Percentiles rank a stretch among this genome's conserved stretches.
Conservation (phyloP, 2,329 filamentous ascomycete genomes). For the Beauveria asiatica region DNA sequence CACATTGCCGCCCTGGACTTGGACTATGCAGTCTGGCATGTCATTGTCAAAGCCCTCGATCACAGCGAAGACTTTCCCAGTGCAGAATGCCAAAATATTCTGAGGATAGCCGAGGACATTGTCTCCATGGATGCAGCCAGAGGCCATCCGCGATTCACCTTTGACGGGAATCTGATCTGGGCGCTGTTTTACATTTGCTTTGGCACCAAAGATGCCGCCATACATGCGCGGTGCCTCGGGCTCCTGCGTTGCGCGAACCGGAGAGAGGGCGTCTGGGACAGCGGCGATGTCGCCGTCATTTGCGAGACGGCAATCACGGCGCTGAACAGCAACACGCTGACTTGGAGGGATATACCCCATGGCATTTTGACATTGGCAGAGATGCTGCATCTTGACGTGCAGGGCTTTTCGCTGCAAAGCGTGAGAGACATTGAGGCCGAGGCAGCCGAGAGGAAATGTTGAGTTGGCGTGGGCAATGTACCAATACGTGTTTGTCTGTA, state of each 20-base stretch:
- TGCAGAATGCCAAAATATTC: not conserved
- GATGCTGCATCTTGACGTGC: not conserved
- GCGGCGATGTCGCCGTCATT: conserved; percentile 15
- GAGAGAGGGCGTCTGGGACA: conserved; percentile 19
- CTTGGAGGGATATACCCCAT: not conserved
- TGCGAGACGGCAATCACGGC: not conserved
- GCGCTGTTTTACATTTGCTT: not conserved
- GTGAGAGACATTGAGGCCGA: not conserved
- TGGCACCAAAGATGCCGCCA: not conserved
- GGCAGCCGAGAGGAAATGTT: not conserved
- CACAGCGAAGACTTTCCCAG: not conserved
- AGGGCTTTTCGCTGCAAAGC: not conserved
- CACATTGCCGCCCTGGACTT: not conserved
- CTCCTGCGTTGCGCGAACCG: conserved; percentile 12
- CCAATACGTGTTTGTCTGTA: not conserved
- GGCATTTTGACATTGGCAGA: not conserved
- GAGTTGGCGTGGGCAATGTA: not conserved
- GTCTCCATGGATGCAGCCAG: not conserved
- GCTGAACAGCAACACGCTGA: not conserved
- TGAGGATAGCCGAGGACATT: not conserved
- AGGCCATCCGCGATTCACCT: not conserved
- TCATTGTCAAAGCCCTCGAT: not conserved
- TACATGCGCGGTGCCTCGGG: conserved; percentile 10
- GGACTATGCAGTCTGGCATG: not conserved
- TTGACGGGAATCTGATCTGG: not conserved